These are phyloP conservation scores for Ananas comosus DNA, from an alignment of 176 grass and related monocot species.

Conservation along the genomic window DNA sequence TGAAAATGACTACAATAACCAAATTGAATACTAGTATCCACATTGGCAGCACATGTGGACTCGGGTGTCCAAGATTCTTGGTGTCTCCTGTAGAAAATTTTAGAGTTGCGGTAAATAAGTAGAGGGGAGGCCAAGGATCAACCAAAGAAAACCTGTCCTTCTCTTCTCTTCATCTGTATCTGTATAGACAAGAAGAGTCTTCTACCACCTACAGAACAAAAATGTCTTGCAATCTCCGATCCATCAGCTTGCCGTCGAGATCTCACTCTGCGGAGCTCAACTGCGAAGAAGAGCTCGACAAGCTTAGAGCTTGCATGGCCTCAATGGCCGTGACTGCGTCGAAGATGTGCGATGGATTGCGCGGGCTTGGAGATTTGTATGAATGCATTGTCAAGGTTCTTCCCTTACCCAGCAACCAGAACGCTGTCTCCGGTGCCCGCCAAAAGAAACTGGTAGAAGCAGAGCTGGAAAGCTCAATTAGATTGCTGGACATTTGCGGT, in stretches of 20 bases:
- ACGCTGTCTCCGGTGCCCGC: background rate
- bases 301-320: constrained; percentile 19
- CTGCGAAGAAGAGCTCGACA: constrained; percentile 34
- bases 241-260: constrained; percentile 35
- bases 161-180: constrained; percentile 4
- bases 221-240: constrained; percentile 38
- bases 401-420: constrained; percentile 16
- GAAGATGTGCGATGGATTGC: constrained; percentile 25
- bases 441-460: constrained; percentile 29
- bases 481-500: background rate
- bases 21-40: constrained; percentile 1
- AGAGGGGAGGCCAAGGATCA: constrained; percentile 6
- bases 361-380: constrained; percentile 36
- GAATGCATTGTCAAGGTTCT: constrained; percentile 28
- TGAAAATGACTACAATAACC: constrained; percentile 1
- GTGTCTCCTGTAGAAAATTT: constrained; percentile 13
- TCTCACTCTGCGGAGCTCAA: constrained; percentile 15
- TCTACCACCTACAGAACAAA: background rate
- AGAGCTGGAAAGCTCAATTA: constrained; percentile 9
- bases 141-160: constrained; percentile 11
- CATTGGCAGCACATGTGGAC: constrained; percentile 16
- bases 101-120: constrained; percentile 23
- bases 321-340: constrained; percentile 1
- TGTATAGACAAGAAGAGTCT: background rate
- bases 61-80: constrained; percentile 15